These are phyloP conservation scores for Backusella sp. DNA, from an alignment of 192 early-diverging fungal species.

Conservation along the genomic window DNA sequence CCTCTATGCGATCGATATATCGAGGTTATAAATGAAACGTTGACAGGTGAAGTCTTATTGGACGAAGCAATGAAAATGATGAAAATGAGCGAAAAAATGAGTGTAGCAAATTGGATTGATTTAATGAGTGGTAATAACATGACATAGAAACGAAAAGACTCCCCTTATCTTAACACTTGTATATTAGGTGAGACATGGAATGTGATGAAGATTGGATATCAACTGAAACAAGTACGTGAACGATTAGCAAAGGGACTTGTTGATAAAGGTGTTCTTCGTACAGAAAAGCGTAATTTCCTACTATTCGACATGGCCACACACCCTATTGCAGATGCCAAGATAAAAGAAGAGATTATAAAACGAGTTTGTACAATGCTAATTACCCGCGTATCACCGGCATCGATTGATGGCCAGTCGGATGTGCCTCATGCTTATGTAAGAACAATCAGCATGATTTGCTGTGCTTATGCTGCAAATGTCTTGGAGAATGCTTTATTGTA, in stretches of 20 bases:
- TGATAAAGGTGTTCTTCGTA: conserved; percentile 93
- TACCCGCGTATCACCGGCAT: conserved; percentile 56
- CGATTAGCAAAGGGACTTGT: conserved; percentile 93
- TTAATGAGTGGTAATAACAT: conserved; percentile 79
- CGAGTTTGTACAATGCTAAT: conserved; percentile 78
- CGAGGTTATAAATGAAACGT: conserved; percentile 73
- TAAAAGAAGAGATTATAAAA: conserved; percentile 84
- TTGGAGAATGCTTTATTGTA: conserved; percentile 88
- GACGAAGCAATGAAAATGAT: conserved; percentile 91
- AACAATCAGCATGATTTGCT: conserved; percentile 84
- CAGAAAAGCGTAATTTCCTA: conserved; percentile 94
- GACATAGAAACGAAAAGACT: background rate
- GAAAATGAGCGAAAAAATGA: conserved; percentile 75
- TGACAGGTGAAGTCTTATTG: conserved; percentile 90
- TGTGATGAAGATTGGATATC: conserved; percentile 92
- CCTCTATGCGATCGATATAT: conserved; percentile 80
- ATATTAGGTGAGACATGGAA: conserved; percentile 94
- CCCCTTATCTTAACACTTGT: background rate
- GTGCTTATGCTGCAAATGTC: conserved; percentile 94
- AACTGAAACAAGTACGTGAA: conserved; percentile 95
- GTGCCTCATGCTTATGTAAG: conserved; percentile 58
- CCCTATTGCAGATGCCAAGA: conserved; percentile 79
- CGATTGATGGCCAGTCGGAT: conserved; percentile 48
- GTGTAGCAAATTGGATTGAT: conserved; percentile 92
- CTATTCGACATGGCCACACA: conserved; percentile 98